A percentile compares a stretch with the other conserved stretches of the same genome.
Evolutionary conservation across 1,284 basidiomycete genomes (phyloP).

Genomic region (Schizophyllum commune): DNA sequence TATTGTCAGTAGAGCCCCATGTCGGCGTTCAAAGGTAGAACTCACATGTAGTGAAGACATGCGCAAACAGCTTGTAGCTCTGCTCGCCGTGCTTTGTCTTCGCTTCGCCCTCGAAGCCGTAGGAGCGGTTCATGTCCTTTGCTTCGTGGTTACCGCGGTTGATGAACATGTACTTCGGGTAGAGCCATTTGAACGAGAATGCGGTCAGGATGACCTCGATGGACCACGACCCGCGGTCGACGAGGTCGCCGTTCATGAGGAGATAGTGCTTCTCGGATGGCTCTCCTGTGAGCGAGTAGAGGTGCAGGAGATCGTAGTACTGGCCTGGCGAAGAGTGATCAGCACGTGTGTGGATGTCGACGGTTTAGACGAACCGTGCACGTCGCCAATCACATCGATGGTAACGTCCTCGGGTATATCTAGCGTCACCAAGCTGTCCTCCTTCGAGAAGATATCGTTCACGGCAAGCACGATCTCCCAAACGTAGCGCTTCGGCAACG

Average conservation of each 20-base stretch:
- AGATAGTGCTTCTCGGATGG: constrained; percentile 79
- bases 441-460: constrained; percentile 66
- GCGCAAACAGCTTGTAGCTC: constrained; percentile 87
- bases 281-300: constrained; percentile 80
- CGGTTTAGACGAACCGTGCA: constrained; percentile 52
- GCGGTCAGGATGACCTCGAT: constrained; percentile 93
- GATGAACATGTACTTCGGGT: constrained; percentile 80
- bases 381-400: constrained; percentile 89
- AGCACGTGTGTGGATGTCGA: neutral
- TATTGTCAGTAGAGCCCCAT: constrained; percentile 1
- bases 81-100: constrained; percentile 94
- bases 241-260: constrained; percentile 94
- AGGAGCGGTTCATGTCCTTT: constrained; percentile 83
- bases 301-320: constrained; percentile 90
- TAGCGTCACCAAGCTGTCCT: constrained; percentile 80
- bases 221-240: constrained; percentile 96
- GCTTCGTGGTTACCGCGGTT: constrained; percentile 98
- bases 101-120: constrained; percentile 95
- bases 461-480: constrained; percentile 97
- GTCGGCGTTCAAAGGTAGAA: too few species aligned
- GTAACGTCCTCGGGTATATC: constrained; percentile 73
- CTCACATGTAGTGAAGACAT: constrained; percentile 85
- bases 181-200: constrained; percentile 96
- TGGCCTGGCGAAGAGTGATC: constrained; percentile 48
- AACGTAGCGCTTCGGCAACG: constrained; percentile 78